Evolutionary conservation across 2,329 filamentous ascomycete genomes (phyloP).

Genomic region (Clonostachys rhizophaga): DNA sequence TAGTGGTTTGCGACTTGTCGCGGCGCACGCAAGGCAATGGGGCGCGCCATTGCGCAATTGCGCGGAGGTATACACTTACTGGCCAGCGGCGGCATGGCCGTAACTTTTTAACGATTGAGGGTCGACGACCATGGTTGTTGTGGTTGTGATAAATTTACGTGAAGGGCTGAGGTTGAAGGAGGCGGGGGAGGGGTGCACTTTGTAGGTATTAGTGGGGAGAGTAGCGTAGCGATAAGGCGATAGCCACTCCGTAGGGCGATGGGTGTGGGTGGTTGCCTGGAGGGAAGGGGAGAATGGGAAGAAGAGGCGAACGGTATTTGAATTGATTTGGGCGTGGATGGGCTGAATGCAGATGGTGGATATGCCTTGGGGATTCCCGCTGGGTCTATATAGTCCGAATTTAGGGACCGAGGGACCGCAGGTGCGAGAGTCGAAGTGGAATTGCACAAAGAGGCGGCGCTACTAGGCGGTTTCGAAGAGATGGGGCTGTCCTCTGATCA

Average conservation of each 20-base stretch:
- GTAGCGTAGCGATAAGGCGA: not conserved
- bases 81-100: conserved; percentile 75
- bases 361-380: not conserved
- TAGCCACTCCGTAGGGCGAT: not conserved
- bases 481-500: too few species aligned
- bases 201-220: not conserved
- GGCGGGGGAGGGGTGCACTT: not conserved
- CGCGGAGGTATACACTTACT: conserved; percentile 52
- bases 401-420: not conserved
- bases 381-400: not conserved
- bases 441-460: too few species aligned
- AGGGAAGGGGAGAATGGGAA: not conserved
- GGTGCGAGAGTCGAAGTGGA: too few species aligned
- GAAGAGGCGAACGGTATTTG: not conserved
- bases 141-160: too few species aligned
- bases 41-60: too few species aligned
- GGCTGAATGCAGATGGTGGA: too few species aligned
- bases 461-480: too few species aligned
- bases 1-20: not conserved
- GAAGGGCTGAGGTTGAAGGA: too few species aligned
- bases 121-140: too few species aligned
- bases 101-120: conserved; percentile 52
- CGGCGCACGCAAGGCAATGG: not conserved
- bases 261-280: not conserved
- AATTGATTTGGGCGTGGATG: too few species aligned